Conservation (phyloP, 164 flowering plant species). For the Kingdonia uniflora region DNA sequence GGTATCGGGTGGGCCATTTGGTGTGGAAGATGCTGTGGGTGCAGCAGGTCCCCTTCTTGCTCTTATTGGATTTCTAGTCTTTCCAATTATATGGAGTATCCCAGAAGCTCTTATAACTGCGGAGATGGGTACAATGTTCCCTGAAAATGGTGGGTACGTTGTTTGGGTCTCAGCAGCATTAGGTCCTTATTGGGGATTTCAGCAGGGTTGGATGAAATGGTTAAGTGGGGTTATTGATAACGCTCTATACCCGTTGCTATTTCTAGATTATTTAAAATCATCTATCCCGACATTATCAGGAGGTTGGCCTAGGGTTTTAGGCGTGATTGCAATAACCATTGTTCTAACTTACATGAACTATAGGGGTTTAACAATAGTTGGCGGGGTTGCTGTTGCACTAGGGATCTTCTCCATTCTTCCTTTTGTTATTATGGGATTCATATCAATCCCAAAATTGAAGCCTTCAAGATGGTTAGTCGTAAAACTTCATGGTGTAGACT, state of each 20-base stretch:
- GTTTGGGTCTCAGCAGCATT: constrained; percentile 55
- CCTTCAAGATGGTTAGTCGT: constrained; percentile 42
- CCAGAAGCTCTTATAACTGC: constrained; percentile 56
- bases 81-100: constrained; percentile 54
- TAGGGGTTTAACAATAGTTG: constrained; percentile 46
- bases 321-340: constrained; percentile 24
- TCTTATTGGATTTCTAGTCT: constrained; percentile 40
- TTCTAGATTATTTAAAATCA: constrained; percentile 46
- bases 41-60: constrained; percentile 61
- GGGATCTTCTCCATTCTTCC: constrained; percentile 43
- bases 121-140: constrained; percentile 60
- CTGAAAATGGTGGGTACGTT: constrained; percentile 56
- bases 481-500: constrained; percentile 28
- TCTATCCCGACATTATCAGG: constrained; percentile 26
- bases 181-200: constrained; percentile 55
- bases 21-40: constrained; percentile 40
- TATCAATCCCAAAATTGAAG: constrained; percentile 35
- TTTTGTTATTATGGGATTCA: constrained; percentile 40
- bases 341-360: constrained; percentile 45
- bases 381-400: constrained; percentile 32
- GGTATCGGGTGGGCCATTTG: constrained; percentile 62
- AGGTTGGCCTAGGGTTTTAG: constrained; percentile 27
- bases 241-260: constrained; percentile 47
- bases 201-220: constrained; percentile 67
- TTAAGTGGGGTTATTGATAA: constrained; percentile 66